Conservation (phyloP, 495 filamentous ascomycete species). For the Penicillium egyptiacum region DNA sequence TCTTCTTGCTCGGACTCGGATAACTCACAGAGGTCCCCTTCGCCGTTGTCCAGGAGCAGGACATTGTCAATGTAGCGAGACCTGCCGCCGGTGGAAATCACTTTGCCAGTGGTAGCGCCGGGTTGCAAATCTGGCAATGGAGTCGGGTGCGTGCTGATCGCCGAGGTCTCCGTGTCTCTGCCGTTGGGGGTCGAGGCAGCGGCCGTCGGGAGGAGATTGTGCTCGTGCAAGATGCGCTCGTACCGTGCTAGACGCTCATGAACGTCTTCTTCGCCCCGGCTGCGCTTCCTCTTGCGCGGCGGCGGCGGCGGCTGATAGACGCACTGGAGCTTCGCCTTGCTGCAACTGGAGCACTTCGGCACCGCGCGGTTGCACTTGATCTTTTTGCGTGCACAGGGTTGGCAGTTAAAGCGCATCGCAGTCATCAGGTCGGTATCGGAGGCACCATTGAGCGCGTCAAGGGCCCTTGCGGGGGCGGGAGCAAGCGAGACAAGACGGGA, state of each 20-base stretch:
- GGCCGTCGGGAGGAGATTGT: not conserved
- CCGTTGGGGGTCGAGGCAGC: not conserved
- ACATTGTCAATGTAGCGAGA: slow-evolving; percentile 2
- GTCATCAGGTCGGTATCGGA: not conserved
- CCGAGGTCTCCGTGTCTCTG: not conserved
- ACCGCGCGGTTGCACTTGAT: not conserved
- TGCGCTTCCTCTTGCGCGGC: not conserved
- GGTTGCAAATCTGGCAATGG: not conserved
- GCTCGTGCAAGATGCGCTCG: slow-evolving; percentile 1
- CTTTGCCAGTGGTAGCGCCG: not conserved
- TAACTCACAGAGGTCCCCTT: not conserved
- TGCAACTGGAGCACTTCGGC: not conserved
- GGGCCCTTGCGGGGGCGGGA: not conserved
- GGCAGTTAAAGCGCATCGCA: not conserved
- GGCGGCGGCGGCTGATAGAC: not conserved
- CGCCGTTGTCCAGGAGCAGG: not conserved
- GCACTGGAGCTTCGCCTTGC: not conserved
- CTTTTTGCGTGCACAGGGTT: not conserved
- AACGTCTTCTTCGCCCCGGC: not conserved
- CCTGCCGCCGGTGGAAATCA: not conserved
- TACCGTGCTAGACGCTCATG: not conserved
- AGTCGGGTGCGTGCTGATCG: not conserved
- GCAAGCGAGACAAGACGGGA: not conserved
- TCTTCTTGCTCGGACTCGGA: not conserved
- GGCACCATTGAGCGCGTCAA: not conserved